Percentiles rank a stretch among this genome's conserved stretches.
Evolutionary conservation across 176 grass and related monocot genomes (phyloP).

Genomic region (Melocanna baccifera): DNA sequence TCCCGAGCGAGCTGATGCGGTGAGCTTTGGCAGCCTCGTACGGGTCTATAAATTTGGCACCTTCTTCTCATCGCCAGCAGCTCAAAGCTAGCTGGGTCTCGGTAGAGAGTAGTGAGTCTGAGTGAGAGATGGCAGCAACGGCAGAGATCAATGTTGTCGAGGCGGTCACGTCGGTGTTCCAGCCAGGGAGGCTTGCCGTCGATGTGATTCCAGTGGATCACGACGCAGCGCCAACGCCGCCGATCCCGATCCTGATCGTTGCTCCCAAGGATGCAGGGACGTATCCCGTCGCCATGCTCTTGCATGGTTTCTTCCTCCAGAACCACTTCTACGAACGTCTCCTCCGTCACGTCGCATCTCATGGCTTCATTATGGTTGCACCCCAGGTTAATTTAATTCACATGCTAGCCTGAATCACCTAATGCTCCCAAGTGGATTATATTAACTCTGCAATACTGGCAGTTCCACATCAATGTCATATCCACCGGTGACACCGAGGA

Average conservation of each 20-base stretch:
- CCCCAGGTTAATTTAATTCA: slow-evolving; percentile 49
- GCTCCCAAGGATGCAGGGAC: slow-evolving; percentile 41
- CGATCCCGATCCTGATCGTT: slow-evolving; percentile 30
- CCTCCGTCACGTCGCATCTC: slow-evolving; percentile 46
- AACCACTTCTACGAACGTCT: slow-evolving; percentile 44
- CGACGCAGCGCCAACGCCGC: slow-evolving; percentile 5
- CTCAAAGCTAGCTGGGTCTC: neutral
- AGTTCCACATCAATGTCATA: neutral
- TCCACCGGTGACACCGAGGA: slow-evolving; percentile 17
- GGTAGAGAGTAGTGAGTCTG: neutral
- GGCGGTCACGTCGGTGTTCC: slow-evolving; percentile 29
- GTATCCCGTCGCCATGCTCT: slow-evolving; percentile 44
- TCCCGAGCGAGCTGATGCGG: too few relatives aligned
- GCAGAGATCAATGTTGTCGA: slow-evolving; percentile 2
- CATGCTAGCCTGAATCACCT: too few relatives aligned
- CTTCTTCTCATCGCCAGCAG: neutral
- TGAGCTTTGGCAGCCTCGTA: too few relatives aligned
- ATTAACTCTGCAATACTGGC: too few relatives aligned
- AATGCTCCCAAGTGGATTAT: too few relatives aligned
- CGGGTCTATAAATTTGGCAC: slow-evolving; percentile 17
- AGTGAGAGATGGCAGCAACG: slow-evolving; percentile 15
- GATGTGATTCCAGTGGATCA: slow-evolving; percentile 26
- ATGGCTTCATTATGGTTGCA: slow-evolving; percentile 56
- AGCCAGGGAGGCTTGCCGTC: slow-evolving; percentile 5
- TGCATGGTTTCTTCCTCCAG: slow-evolving; percentile 53